phyloP scores from a whole-genome alignment of 2,329 filamentous ascomycete genomes.

The Paraconiothyrium sp. region DNA sequence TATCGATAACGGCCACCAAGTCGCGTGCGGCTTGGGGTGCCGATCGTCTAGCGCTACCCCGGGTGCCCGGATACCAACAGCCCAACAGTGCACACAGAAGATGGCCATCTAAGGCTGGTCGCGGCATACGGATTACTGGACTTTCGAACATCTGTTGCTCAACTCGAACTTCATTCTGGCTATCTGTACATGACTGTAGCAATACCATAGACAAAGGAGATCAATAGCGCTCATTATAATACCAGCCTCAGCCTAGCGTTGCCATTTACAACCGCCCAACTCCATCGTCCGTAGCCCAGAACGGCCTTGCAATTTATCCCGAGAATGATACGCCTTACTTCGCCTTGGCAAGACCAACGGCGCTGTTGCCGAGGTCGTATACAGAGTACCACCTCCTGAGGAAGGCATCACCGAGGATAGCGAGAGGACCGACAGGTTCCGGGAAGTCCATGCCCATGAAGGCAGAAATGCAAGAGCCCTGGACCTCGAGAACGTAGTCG shows the following conservation, averaged over 20 bases:
- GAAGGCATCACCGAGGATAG: constrained; percentile 90
- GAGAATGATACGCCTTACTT: constrained; percentile 61
- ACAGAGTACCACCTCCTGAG: constrained; percentile 91
- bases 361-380: constrained; percentile 90
- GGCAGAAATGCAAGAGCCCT: constrained; percentile 94
- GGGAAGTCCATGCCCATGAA: constrained; percentile 95
- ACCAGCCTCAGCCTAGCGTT: constrained; percentile 36
- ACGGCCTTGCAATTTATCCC: constrained; percentile 9
- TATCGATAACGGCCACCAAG: constrained; percentile 29
- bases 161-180: constrained; percentile 11
- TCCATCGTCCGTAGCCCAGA: constrained; percentile 6
- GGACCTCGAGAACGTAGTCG: constrained; percentile 96
- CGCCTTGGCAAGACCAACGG: constrained; percentile 87
- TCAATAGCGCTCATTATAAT: constrained; percentile 16
- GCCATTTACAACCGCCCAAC: constrained; percentile 13
- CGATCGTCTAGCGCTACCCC: constrained; percentile 2
- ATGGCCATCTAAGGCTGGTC: neutral
- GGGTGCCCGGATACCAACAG: neutral
- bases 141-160: neutral
- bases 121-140: neutral
- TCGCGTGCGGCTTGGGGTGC: constrained; percentile 1
- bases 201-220: constrained; percentile 16
- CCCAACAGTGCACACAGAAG: neutral
- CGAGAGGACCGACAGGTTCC: constrained; percentile 86
- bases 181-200: constrained; percentile 22